A percentile compares a stretch with the other conserved stretches of the same genome.
Evolutionary conservation across 208 protist species (phyloP).

Genomic region (Wallacemonas collosoma): DNA sequence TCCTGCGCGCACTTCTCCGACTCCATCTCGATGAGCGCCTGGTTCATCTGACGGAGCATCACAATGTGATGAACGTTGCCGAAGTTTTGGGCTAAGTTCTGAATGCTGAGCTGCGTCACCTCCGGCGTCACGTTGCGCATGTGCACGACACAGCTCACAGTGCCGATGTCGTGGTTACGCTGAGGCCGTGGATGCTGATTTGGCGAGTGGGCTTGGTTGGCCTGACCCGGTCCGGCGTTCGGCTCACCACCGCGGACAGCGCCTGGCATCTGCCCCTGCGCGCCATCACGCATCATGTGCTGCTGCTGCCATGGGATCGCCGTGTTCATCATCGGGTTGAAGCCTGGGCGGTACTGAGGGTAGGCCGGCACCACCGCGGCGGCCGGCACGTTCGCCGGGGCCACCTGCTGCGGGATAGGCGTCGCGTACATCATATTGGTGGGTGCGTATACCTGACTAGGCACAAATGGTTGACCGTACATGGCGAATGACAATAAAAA

Average conservation of each 20-base stretch:
- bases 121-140: conserved; percentile 91
- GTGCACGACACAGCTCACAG: conserved; percentile 86
- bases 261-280: background rate
- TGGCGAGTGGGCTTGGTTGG: conserved; percentile 12
- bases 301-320: conserved; percentile 28
- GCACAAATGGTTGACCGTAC: conserved; percentile 77
- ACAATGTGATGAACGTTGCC: conserved; percentile 92
- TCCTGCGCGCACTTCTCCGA: conserved; percentile 83
- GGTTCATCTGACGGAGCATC: conserved; percentile 94
- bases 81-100: conserved; percentile 86
- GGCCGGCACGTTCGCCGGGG: conserved; percentile 18
- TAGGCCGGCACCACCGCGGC: conserved; percentile 18
- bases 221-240: background rate
- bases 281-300: conserved; percentile 4
- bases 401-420: conserved; percentile 31
- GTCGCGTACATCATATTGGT: conserved; percentile 76
- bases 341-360: background rate
- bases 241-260: background rate
- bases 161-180: conserved; percentile 90
- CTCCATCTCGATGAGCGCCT: conserved; percentile 93
- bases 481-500: conserved; percentile 32
- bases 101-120: conserved; percentile 90
- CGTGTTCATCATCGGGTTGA: conserved; percentile 13
- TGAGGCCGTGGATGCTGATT: conserved; percentile 20
- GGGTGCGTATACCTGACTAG: conserved; percentile 68